These are phyloP conservation scores for Nyssa sinensis DNA, from an alignment of 148 eudicot genomes.

Conservation along the genomic window DNA sequence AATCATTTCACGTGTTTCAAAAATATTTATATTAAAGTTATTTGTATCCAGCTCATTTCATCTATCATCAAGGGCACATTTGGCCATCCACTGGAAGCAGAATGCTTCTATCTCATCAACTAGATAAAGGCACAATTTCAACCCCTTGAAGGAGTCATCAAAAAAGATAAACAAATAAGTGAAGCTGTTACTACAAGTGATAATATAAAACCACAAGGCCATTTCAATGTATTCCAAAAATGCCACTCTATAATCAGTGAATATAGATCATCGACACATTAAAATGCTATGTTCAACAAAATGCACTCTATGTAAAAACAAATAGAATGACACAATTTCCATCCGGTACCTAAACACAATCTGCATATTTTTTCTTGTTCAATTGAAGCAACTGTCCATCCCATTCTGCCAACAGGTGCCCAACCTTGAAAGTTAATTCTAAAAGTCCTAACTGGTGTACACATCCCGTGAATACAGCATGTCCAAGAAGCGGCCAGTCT, in stretches of 20 bases:
- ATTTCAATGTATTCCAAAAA: not conserved
- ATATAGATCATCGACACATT: not conserved
- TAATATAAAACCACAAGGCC: not conserved
- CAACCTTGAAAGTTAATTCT: too few relatives aligned
- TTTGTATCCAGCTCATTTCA: too few relatives aligned
- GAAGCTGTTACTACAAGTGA: not conserved
- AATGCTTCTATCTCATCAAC: not conserved
- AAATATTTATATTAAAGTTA: not conserved
- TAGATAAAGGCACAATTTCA: not conserved
- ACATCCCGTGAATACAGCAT: not conserved
- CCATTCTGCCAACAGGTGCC: not conserved
- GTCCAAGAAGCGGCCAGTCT: not conserved
- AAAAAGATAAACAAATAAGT: not conserved
- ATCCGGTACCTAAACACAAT: not conserved
- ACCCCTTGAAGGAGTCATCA: not conserved
- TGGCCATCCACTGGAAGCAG: not conserved
- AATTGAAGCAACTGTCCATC: constrained; percentile 3
- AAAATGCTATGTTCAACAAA: not conserved
- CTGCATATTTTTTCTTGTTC: not conserved
- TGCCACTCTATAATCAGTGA: not conserved
- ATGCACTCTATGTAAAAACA: too few relatives aligned
- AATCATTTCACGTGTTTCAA: not conserved
- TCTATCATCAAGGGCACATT: not conserved
- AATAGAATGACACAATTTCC: not conserved
- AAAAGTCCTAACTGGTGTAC: not conserved